Percentiles rank a stretch among this genome's conserved stretches.
Evolutionary conservation across 2,329 filamentous ascomycete species (phyloP).

Genomic region (Aspergillus hiratsukae): DNA sequence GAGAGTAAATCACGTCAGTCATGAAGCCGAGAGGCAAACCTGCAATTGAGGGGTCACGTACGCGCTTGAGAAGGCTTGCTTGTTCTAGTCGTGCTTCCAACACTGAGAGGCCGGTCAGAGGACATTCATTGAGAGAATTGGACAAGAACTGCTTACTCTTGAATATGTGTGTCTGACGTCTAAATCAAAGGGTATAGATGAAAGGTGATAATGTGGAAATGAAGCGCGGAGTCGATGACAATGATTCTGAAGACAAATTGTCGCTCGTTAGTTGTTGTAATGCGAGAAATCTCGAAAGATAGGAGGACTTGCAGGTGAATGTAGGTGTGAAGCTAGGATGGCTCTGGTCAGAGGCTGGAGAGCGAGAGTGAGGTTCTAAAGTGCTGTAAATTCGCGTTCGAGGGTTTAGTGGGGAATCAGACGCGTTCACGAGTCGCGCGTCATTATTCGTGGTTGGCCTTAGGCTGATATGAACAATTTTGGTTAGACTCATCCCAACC

Average conservation of each 20-base stretch:
- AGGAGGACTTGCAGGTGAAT: conserved; percentile 4
- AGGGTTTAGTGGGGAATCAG: conserved; percentile 24
- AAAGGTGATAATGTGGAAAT: background rate
- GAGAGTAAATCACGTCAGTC: conserved; percentile 8
- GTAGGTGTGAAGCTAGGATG: background rate
- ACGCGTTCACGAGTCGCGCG: conserved; percentile 23
- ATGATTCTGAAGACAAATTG: background rate
- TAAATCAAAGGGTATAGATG: background rate
- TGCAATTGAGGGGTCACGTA: conserved; percentile 36
- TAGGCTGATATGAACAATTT: conserved; percentile 28
- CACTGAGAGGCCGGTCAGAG: conserved; percentile 50
- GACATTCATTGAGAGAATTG: background rate
- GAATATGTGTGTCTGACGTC: conserved; percentile 12
- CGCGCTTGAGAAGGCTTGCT: conserved; percentile 92
- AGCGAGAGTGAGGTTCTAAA: conserved; percentile 6
- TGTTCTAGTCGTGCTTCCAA: conserved; percentile 97
- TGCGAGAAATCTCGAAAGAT: background rate
- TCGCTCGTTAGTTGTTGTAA: background rate
- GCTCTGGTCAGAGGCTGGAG: background rate
- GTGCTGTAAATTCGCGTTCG: conserved; percentile 23
- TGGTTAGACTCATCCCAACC: conserved; percentile 17
- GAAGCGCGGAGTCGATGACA: background rate
- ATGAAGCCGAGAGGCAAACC: background rate
- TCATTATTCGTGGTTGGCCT: conserved; percentile 13
- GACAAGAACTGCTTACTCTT: conserved; percentile 25